phyloP scores from a whole-genome alignment of 2,329 filamentous ascomycete species.

The Tolypocladium pustulatum region DNA sequence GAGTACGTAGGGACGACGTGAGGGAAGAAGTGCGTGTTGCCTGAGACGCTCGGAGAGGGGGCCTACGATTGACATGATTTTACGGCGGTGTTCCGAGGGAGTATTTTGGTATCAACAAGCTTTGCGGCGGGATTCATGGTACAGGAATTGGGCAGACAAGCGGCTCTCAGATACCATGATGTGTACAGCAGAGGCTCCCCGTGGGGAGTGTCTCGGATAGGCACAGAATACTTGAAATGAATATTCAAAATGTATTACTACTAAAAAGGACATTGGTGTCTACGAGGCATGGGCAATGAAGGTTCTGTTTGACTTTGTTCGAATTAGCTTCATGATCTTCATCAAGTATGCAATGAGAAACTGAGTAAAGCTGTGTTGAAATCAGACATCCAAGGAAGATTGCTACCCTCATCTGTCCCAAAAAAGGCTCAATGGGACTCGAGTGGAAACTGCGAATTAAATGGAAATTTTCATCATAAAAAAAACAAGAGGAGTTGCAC shows the following conservation, averaged over 20 bases:
- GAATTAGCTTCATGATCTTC: conserved; percentile 11
- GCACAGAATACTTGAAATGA: background rate
- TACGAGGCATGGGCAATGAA: background rate
- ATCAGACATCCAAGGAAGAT: conserved; percentile 73
- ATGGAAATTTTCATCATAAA: conserved; percentile 63
- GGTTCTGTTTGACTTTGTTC: conserved; percentile 4
- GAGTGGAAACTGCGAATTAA: conserved; percentile 86
- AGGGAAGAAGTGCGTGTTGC: conserved; percentile 31
- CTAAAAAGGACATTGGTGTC: background rate
- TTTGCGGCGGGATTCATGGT: background rate
- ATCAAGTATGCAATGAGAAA: conserved; percentile 1
- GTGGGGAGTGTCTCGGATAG: background rate
- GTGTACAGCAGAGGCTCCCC: background rate
- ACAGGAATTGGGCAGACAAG: background rate
- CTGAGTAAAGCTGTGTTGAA: conserved; percentile 13
- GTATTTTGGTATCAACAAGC: background rate
- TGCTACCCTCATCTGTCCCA: conserved; percentile 57
- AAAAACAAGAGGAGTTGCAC: conserved; percentile 5
- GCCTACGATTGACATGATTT: background rate
- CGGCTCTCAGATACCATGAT: background rate
- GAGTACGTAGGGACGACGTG: conserved; percentile 35
- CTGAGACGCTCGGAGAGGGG: conserved; percentile 5
- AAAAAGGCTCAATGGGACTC: conserved; percentile 58
- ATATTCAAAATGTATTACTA: background rate
- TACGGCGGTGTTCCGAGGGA: background rate